These are phyloP conservation scores for Erysimum cheiri DNA, from an alignment of 441 rosid genomes.

Conservation along the genomic window DNA sequence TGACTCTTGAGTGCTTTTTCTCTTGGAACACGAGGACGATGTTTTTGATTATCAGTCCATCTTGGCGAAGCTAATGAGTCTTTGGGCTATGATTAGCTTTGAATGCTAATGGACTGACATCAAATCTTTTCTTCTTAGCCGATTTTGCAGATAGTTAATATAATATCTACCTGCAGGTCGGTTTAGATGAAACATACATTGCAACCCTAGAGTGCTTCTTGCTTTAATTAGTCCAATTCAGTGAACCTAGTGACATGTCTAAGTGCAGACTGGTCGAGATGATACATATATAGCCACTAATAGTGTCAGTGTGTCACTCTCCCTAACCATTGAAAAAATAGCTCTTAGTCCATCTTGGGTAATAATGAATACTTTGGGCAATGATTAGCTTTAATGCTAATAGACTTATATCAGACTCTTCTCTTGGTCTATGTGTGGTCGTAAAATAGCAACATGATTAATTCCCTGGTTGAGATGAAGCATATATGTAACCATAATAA, in stretches of 20 bases:
- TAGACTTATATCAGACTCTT: not conserved
- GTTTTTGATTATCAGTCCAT: constrained; percentile 35
- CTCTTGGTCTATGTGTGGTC: not conserved
- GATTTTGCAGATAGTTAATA: constrained; percentile 36
- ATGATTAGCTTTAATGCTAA: not conserved
- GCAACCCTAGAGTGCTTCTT: not conserved
- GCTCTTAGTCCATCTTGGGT: constrained; percentile 58
- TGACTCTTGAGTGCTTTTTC: constrained; percentile 7
- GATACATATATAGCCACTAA: not conserved
- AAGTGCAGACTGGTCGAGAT: not conserved
- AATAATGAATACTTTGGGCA: constrained; percentile 11
- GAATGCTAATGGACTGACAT: constrained; percentile 63
- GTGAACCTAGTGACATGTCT: constrained; percentile 5
- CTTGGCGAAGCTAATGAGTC: constrained; percentile 41
- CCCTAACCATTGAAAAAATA: not conserved
- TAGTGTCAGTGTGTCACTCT: not conserved
- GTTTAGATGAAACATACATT: constrained; percentile 32
- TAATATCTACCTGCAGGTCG: constrained; percentile 35
- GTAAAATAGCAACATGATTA: constrained; percentile 1
- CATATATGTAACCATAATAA: not conserved
- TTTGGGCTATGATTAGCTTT: constrained; percentile 54
- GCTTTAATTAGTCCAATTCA: constrained; percentile 10
- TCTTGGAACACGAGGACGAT: not conserved
- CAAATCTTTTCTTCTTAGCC: constrained; percentile 29
- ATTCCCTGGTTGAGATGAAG: not conserved